A percentile compares a stretch with the other conserved stretches of the same genome.
These are phyloP conservation scores for Thelonectria olida DNA, from an alignment of 2,329 filamentous ascomycete species.

Conservation along the genomic window DNA sequence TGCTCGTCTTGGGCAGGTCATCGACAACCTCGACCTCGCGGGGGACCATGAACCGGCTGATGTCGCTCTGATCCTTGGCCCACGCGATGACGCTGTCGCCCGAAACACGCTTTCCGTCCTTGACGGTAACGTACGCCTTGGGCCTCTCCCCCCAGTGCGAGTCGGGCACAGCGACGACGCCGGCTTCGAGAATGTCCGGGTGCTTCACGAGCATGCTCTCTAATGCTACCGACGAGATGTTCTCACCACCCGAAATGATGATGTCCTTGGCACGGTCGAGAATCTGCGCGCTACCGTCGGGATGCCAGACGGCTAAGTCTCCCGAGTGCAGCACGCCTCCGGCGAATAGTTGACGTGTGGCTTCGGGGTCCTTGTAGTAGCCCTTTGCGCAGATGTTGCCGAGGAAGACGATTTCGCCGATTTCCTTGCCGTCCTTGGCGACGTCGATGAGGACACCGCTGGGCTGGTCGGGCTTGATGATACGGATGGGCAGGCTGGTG, in stretches of 20 bases:
- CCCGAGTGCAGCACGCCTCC: constrained; percentile 90
- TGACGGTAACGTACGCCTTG: constrained; percentile 89
- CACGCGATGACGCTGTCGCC: constrained; percentile 79
- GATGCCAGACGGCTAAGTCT: constrained; percentile 92
- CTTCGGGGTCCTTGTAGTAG: constrained; percentile 90
- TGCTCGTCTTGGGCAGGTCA: constrained; percentile 95
- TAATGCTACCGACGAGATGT: constrained; percentile 92
- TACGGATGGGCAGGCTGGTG: constrained; percentile 79
- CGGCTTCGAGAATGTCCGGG: constrained; percentile 88
- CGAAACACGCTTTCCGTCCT: constrained; percentile 62
- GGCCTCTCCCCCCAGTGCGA: constrained; percentile 96
- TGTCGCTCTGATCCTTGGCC: constrained; percentile 82
- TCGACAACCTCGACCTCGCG: constrained; percentile 78
- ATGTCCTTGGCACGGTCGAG: constrained; percentile 96
- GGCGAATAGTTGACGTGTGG: constrained; percentile 85
- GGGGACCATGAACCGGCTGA: constrained; percentile 91
- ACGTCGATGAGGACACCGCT: constrained; percentile 63
- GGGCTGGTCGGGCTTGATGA: constrained; percentile 82
- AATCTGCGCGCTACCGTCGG: constrained; percentile 91
- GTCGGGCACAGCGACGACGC: constrained; percentile 87
- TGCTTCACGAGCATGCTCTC: constrained; percentile 91
- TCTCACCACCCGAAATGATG: constrained; percentile 97
- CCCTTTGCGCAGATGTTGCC: constrained; percentile 93
- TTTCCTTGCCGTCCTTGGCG: constrained; percentile 57
- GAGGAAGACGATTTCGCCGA: constrained; percentile 76